Evolutionary conservation across 768 basidiomycete species (phyloP).

Genomic region (Lactarius quietus): DNA sequence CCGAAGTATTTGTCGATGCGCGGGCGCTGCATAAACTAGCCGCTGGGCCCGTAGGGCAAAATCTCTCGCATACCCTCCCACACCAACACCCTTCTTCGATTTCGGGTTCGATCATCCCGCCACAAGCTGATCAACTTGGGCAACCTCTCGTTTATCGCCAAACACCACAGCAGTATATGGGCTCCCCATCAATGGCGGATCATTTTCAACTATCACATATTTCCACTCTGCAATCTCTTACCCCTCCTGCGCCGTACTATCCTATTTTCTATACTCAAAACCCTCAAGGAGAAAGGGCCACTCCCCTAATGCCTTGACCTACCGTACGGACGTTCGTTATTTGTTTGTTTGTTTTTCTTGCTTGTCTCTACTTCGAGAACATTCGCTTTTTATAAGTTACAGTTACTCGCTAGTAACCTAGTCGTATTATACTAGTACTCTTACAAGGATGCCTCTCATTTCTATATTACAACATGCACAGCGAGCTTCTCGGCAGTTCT

Average conservation of each 20-base stretch:
- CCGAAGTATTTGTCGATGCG: not conserved
- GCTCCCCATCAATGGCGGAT: not conserved
- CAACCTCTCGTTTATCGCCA: slow-evolving; percentile 1
- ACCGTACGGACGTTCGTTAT: slow-evolving; percentile 10
- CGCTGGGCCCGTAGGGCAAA: not conserved
- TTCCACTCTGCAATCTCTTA: not conserved
- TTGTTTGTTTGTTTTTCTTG: not conserved
- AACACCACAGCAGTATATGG: not conserved
- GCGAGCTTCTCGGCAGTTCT: too few species aligned
- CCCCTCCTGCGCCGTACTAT: not conserved
- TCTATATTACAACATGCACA: not conserved
- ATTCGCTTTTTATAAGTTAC: not conserved
- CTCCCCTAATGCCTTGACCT: not conserved
- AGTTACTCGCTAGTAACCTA: not conserved
- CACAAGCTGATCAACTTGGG: not conserved
- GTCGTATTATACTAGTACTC: not conserved
- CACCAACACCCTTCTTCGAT: not conserved
- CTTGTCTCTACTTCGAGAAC: not conserved
- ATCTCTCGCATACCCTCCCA: not conserved
- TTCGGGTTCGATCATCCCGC: too few species aligned
- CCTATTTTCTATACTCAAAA: not conserved
- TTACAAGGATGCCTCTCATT: not conserved
- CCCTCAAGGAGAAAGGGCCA: not conserved
- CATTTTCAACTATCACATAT: not conserved
- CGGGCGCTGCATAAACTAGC: not conserved